A percentile compares a stretch with the other conserved stretches of the same genome.
These are phyloP conservation scores for Solanum acaule DNA, from an alignment of 257 asterid species.

Conservation along the genomic window DNA sequence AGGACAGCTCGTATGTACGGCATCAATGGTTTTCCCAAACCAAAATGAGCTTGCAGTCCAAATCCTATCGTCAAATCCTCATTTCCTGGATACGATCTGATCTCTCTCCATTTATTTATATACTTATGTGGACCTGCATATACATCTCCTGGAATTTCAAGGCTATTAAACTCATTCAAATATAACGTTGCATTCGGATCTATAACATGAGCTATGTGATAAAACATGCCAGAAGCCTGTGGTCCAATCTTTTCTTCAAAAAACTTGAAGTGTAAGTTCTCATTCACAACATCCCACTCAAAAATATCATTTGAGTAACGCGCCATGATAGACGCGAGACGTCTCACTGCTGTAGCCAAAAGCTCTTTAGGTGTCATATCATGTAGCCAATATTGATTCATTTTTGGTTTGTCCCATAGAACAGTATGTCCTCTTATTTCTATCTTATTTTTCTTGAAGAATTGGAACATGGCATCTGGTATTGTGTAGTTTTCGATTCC, in stretches of 20 bases:
- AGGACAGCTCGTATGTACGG: background rate
- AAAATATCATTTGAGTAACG: background rate
- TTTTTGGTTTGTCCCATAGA: background rate
- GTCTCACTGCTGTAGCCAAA: background rate
- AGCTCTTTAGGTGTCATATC: background rate
- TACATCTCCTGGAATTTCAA: conserved; percentile 32
- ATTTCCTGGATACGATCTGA: conserved; percentile 35
- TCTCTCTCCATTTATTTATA: conserved; percentile 21
- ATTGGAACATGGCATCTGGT: conserved; percentile 2
- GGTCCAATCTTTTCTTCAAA: conserved; percentile 33
- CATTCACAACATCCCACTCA: conserved; percentile 23
- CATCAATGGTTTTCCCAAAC: background rate
- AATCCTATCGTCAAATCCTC: conserved; percentile 42
- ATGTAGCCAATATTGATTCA: background rate
- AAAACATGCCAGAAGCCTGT: conserved; percentile 13
- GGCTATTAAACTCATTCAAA: conserved; percentile 57
- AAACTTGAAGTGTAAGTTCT: conserved; percentile 19
- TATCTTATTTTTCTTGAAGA: background rate
- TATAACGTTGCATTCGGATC: conserved; percentile 35
- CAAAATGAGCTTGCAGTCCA: conserved; percentile 50
- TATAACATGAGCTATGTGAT: conserved; percentile 14
- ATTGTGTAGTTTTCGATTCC: background rate
- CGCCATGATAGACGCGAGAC: background rate
- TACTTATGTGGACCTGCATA: conserved; percentile 31
- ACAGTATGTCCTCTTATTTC: background rate